Percentiles rank a stretch among this genome's conserved stretches.
phyloP scores from a whole-genome alignment of 257 asterid species.

The Nicotiana knightiana region DNA sequence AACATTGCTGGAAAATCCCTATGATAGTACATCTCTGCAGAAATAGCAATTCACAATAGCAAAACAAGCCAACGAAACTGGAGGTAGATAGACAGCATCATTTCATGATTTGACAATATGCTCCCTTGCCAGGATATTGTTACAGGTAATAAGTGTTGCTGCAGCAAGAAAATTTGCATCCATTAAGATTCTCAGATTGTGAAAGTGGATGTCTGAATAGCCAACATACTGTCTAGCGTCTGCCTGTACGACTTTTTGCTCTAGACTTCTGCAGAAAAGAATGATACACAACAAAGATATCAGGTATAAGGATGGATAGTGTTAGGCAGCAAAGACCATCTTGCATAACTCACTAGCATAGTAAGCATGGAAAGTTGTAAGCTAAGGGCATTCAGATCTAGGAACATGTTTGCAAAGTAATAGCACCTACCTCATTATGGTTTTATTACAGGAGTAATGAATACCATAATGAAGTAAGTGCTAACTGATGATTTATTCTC shows the following conservation, averaged over 20 bases:
- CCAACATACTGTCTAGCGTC: slow-evolving; percentile 39
- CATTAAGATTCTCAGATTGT: slow-evolving; percentile 2
- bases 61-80: neutral
- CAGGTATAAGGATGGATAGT: neutral
- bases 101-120: neutral
- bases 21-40: neutral
- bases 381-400: neutral
- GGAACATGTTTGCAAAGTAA: neutral
- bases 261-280: slow-evolving; percentile 56
- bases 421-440: neutral
- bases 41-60: neutral
- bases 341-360: neutral
- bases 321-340: neutral
- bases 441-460: neutral
- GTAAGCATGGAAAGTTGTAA: neutral
- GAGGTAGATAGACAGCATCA: neutral
- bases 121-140: neutral
- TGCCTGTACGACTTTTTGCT: slow-evolving; percentile 60
- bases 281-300: slow-evolving; percentile 4
- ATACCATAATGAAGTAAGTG: neutral
- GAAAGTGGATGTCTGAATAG: neutral
- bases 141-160: neutral
- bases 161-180: slow-evolving; percentile 9
- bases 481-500: neutral
- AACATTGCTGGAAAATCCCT: neutral